These are phyloP conservation scores for Malassezia globosa DNA, from an alignment of 1,284 basidiomycete species.

Conservation along the genomic window DNA sequence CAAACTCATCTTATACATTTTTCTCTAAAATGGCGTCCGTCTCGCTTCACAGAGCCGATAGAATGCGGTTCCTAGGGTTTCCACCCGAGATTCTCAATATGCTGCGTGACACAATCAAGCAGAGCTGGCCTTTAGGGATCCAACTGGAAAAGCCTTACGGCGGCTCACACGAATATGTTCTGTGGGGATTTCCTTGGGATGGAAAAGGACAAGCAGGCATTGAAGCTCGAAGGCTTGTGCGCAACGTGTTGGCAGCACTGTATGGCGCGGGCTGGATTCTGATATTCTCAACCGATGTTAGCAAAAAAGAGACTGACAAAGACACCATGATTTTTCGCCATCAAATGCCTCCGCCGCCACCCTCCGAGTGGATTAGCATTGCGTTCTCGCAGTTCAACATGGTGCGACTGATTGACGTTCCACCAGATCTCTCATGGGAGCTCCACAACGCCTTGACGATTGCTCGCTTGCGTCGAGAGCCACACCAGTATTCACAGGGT, in stretches of 20 bases:
- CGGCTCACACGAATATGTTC: conserved; percentile 1
- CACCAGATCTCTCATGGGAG: neutral
- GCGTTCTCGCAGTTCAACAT: neutral
- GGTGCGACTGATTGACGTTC: conserved; percentile 1
- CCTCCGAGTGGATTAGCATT: conserved; percentile 4
- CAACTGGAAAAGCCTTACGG: neutral
- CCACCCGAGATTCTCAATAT: neutral
- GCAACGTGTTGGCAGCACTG: conserved; percentile 5
- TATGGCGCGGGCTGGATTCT: conserved; percentile 1
- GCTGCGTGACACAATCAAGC: neutral
- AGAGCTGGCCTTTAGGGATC: conserved; percentile 1
- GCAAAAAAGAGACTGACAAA: conserved; percentile 6
- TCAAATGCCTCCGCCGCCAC: conserved; percentile 1
- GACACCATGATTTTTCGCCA: conserved; percentile 5
- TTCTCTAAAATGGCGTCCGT: neutral
- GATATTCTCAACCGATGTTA: neutral
- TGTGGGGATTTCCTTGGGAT: conserved; percentile 1
- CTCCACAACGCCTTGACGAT: neutral
- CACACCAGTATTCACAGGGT: neutral
- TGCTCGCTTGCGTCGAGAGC: neutral
- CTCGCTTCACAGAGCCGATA: neutral
- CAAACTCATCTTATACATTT: too few relatives aligned
- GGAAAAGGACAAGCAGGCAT: neutral
- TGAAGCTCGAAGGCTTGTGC: neutral
- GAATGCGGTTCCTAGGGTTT: conserved; percentile 1